Base-by-base conservation (phyloP, 2,329 filamentous ascomycete genomes). In the Fusarium sp. region DNA sequence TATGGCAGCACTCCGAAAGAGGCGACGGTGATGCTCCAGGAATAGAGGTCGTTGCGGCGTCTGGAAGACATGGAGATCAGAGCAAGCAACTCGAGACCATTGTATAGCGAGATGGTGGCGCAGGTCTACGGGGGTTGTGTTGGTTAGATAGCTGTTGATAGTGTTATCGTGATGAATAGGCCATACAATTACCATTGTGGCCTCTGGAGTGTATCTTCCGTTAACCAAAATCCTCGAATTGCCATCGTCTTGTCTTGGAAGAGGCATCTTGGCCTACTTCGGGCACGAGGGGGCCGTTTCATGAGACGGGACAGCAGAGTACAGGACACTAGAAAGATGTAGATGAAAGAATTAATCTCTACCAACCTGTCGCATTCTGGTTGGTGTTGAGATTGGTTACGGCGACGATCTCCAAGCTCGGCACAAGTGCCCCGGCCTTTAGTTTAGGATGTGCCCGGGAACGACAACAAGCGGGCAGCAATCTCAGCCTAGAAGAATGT, bases 121-220 rank as follows among this genome's bases (percentile, higher is more conserved):
- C 46, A 64, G 9, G 53, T 53, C 61, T 64, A n/a, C 14, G 23
- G 11, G 13, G 14, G 23, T 9, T 6, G n/a, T 27, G 49, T 61
- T 38, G 37, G 42, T 19, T 19, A 21, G 42, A 15, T 19, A 21
- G 32, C 29, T 43, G 41, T n/a, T 52, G 15, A 3, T 23, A 27
- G 19, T 10, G 38, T 19, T 21, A 27, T 29, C 13, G 15, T 2
- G 29, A 13, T 10, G 9, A 9, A 29, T 36, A 15, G 48, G 35
- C 33, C 51, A 46, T 51, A 64, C 61, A 61, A 64, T 65, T 17
- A 64, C 61, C 49, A 64, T 53, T n/a, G 57, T 61, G 10, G 61
- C 44, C 29, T 64, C 61, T 21, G 49, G 32, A 19, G 50, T 61
- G 39, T 61, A 64, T 39, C 17, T 46, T 37, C 61, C 50, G 4